Percentiles rank a stretch among this genome's conserved stretches.
phyloP scores from a whole-genome alignment of 2,329 filamentous ascomycete species.

The Ramularia collo-cygni region DNA sequence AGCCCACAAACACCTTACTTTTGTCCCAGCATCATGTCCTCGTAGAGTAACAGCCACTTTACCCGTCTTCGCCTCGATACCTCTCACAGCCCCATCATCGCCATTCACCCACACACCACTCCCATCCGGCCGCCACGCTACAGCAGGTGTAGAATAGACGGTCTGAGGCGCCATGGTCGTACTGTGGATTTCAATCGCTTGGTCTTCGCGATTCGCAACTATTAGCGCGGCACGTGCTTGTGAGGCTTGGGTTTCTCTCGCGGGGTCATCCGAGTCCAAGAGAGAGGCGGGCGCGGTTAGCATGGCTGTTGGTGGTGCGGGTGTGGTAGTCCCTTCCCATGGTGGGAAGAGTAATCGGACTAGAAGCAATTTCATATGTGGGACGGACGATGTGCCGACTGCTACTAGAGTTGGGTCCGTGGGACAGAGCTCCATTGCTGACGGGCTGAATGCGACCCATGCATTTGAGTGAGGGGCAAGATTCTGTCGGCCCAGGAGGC shows the following conservation, averaged over 20 bases:
- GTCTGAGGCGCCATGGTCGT: slow-evolving; percentile 59
- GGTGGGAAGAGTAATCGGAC: slow-evolving; percentile 50
- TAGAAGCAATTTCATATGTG: slow-evolving; percentile 57
- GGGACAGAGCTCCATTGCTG: slow-evolving; percentile 50
- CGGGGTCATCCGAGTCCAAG: slow-evolving; percentile 17
- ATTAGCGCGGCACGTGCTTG: slow-evolving; percentile 47
- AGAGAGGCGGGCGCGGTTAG: slow-evolving; percentile 13
- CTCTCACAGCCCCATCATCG: slow-evolving; percentile 56
- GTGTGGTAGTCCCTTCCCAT: slow-evolving; percentile 13
- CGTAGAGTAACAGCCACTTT: slow-evolving; percentile 47
- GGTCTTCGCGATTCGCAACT: slow-evolving; percentile 50
- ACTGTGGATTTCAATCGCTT: slow-evolving; percentile 53
- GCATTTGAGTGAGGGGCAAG: slow-evolving; percentile 56
- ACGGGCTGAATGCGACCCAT: slow-evolving; percentile 58
- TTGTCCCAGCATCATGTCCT: slow-evolving; percentile 51
- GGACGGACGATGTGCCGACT: slow-evolving; percentile 53
- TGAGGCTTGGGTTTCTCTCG: slow-evolving; percentile 41
- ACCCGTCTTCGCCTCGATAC: slow-evolving; percentile 52
- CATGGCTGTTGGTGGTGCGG: slow-evolving; percentile 7
- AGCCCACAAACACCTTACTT: slow-evolving; percentile 53
- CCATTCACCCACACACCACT: slow-evolving; percentile 58
- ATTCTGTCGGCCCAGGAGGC: slow-evolving; percentile 51
- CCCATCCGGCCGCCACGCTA: slow-evolving; percentile 56
- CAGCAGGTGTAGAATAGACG: slow-evolving; percentile 54
- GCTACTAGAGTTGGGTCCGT: slow-evolving; percentile 49